Percentiles rank a stretch among this genome's conserved stretches.
Conservation (phyloP, 108 stramenopile genomes). For the Cyclotella sp. region DNA sequence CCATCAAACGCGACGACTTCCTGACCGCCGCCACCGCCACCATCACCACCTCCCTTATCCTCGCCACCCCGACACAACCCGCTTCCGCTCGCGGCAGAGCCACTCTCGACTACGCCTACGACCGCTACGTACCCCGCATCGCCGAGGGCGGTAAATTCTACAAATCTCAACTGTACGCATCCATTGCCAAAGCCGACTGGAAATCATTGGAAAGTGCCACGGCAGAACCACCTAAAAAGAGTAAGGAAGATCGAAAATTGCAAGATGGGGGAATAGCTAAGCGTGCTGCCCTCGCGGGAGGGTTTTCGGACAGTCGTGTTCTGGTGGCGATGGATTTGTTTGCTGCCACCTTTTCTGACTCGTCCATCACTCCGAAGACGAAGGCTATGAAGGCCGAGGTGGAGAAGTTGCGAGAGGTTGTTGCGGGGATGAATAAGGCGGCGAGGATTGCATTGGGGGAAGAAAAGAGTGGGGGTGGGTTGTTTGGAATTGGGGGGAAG, state of each 20-base stretch:
- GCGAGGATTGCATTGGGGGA: conserved; percentile 70
- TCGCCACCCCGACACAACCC: conserved; percentile 34
- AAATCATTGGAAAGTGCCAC: conserved; percentile 63
- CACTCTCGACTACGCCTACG: conserved; percentile 77
- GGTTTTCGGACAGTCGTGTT: conserved; percentile 79
- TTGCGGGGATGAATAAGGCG: conserved; percentile 61
- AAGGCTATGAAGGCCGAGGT: conserved; percentile 78
- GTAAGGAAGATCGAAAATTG: conserved; percentile 75
- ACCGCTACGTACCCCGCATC: conserved; percentile 81
- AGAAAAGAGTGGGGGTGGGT: conserved; percentile 64
- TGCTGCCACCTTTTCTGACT: conserved; percentile 83
- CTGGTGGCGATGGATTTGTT: conserved; percentile 69
- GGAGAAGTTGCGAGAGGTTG: conserved; percentile 56
- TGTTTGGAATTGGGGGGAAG: conserved; percentile 74
- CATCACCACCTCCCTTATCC: conserved; percentile 25
- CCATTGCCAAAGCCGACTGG: conserved; percentile 73
- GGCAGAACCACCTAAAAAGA: conserved; percentile 74
- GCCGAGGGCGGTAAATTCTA: conserved; percentile 80
- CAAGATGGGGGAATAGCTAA: conserved; percentile 76
- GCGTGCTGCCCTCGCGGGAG: conserved; percentile 79
- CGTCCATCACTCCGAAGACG: conserved; percentile 73
- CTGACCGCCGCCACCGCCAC: conserved; percentile 36
- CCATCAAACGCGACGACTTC: conserved; percentile 50
- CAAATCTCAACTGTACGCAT: conserved; percentile 51
- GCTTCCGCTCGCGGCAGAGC: conserved; percentile 74